phyloP scores from a whole-genome alignment of 805 yeast genomes.

The Myxozyma monticola region DNA sequence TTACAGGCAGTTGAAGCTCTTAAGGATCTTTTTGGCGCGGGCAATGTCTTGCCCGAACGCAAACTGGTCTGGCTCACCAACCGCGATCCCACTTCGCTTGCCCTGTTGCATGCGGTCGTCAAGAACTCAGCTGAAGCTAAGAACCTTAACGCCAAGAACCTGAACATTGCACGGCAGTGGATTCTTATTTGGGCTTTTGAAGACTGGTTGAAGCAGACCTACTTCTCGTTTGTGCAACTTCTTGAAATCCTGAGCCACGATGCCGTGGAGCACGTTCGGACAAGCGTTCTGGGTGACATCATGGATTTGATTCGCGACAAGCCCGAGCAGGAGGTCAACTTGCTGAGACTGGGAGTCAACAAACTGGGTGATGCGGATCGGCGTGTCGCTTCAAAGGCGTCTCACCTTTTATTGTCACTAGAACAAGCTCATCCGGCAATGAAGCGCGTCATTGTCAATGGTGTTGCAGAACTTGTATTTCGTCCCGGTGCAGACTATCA shows the following conservation, averaged over 20 bases:
- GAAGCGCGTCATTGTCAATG: conserved; percentile 77
- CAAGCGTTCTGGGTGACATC: conserved; percentile 71
- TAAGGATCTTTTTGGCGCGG: conserved; percentile 81
- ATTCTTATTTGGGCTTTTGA: conserved; percentile 81
- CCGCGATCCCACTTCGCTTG: conserved; percentile 42
- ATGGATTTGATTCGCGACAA: conserved; percentile 78
- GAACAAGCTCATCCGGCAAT: conserved; percentile 95
- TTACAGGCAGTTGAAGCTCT: conserved; percentile 85
- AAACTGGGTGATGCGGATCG: conserved; percentile 92
- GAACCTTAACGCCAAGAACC: conserved; percentile 4
- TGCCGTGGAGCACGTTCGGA: conserved; percentile 82
- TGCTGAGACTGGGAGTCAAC: conserved; percentile 84
- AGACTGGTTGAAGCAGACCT: conserved; percentile 77
- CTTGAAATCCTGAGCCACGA: conserved; percentile 86
- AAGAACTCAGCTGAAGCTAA: neutral
- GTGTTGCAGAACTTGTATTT: conserved; percentile 78
- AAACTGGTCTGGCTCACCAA: conserved; percentile 77
- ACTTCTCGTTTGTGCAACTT: conserved; percentile 71
- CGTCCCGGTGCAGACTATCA: conserved; percentile 75
- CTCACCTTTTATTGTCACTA: conserved; percentile 72
- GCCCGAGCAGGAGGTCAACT: conserved; percentile 95
- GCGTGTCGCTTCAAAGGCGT: conserved; percentile 85
- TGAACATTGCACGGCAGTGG: conserved; percentile 46
- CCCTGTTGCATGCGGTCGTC: conserved; percentile 40
- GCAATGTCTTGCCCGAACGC: conserved; percentile 79